phyloP scores from a whole-genome alignment of 805 yeast genomes.

The Maudiozyma barnettii region DNA sequence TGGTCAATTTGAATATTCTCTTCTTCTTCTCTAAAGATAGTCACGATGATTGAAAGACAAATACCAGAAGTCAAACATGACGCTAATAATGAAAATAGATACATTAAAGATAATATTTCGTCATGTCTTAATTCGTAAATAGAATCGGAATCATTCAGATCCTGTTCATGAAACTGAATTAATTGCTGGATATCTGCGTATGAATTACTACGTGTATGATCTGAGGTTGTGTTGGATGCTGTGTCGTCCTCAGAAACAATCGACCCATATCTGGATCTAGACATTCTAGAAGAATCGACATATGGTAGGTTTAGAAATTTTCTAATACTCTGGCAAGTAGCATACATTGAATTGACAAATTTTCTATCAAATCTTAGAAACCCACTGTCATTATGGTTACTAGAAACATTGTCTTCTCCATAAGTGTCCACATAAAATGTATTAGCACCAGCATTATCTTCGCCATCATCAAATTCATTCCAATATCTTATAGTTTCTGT shows the following conservation, averaged over 20 bases:
- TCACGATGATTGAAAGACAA: constrained; percentile 19
- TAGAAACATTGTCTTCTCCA: constrained; percentile 4
- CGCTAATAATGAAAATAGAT: constrained; percentile 16
- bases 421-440: constrained; percentile 6
- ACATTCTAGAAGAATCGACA: background rate
- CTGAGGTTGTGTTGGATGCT: constrained; percentile 1
- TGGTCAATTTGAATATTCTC: constrained; percentile 15
- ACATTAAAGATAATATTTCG: constrained; percentile 24
- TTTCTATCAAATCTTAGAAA: constrained; percentile 19
- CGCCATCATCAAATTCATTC: constrained; percentile 30
- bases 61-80: constrained; percentile 24
- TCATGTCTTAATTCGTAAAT: constrained; percentile 26
- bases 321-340: constrained; percentile 12
- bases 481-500: constrained; percentile 19
- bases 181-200: constrained; percentile 15
- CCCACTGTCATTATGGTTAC: constrained; percentile 12
- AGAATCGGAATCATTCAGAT: constrained; percentile 18
- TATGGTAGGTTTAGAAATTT: constrained; percentile 1
- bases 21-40: constrained; percentile 17
- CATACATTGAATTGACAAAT: constrained; percentile 18
- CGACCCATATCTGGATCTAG: constrained; percentile 3
- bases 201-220: background rate
- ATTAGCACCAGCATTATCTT: constrained; percentile 7
- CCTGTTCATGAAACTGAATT: constrained; percentile 11
- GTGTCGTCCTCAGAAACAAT: background rate